These are phyloP conservation scores for Fomitiporia mediterranea DNA, from an alignment of 1,284 basidiomycete species.

Conservation along the genomic window DNA sequence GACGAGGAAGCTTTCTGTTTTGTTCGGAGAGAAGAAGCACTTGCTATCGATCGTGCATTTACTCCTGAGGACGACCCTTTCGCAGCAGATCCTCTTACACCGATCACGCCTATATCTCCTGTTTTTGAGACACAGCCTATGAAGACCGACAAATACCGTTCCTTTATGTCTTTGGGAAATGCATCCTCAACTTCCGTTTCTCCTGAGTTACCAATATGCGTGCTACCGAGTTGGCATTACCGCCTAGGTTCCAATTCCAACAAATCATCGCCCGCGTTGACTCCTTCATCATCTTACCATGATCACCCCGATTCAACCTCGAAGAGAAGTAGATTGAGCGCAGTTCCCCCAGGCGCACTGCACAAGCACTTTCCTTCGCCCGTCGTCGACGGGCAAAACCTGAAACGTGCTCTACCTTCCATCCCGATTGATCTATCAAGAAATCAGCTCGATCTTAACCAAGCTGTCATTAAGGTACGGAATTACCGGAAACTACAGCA, in stretches of 20 bases:
- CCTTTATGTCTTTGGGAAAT: constrained; percentile 15
- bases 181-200: background rate
- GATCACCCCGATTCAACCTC: background rate
- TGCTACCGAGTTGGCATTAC: constrained; percentile 10
- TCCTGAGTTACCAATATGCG: constrained; percentile 6
- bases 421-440: background rate
- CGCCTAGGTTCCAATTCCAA: background rate
- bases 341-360: background rate
- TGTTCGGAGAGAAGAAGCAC: background rate
- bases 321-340: background rate
- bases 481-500: background rate
- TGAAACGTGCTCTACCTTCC: no score
- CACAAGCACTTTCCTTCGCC: constrained; percentile 1
- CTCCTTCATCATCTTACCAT: background rate
- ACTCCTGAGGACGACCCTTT: constrained; percentile 19
- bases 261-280: constrained; percentile 9
- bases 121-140: background rate
- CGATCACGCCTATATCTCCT: constrained; percentile 8
- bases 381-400: no score
- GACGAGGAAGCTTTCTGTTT: background rate
- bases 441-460: background rate
- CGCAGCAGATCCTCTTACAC: constrained; percentile 13
- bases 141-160: constrained; percentile 2
- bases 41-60: constrained; percentile 9
- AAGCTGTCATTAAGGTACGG: background rate